Percentiles rank a stretch among this genome's conserved stretches.
These are phyloP conservation scores for Aspergillus sp. DNA, from an alignment of 2,329 filamentous ascomycete genomes.

Conservation along the genomic window DNA sequence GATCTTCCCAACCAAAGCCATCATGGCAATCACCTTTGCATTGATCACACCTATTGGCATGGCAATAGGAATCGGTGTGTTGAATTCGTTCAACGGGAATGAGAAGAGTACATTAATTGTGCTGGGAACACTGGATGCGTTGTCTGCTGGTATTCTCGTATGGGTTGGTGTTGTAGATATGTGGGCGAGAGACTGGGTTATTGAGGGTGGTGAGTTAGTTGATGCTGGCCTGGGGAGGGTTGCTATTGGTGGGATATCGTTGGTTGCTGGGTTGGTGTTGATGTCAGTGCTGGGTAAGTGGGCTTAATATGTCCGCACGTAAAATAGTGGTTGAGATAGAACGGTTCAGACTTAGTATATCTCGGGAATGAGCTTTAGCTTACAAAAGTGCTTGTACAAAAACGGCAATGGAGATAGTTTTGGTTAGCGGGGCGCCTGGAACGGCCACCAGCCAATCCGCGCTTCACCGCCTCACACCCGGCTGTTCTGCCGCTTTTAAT, in stretches of 20 bases:
- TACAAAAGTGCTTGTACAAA: too few relatives aligned
- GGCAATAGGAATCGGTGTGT: conserved; percentile 69
- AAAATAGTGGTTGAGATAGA: too few relatives aligned
- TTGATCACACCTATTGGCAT: conserved; percentile 71
- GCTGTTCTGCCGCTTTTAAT: too few relatives aligned
- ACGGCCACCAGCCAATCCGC: too few relatives aligned
- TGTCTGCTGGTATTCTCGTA: conserved; percentile 68
- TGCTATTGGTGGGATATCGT: conserved; percentile 43
- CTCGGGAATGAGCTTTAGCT: too few relatives aligned
- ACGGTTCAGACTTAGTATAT: too few relatives aligned
- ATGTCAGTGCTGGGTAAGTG: conserved; percentile 73
- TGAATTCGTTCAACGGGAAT: conserved; percentile 67
- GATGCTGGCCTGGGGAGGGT: conserved; percentile 47
- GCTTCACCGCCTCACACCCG: too few relatives aligned
- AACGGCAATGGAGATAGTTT: too few relatives aligned
- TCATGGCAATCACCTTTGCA: conserved; percentile 59
- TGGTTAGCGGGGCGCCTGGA: too few relatives aligned
- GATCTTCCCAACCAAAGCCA: conserved; percentile 39
- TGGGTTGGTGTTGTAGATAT: conserved; percentile 77
- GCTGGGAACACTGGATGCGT: conserved; percentile 65
- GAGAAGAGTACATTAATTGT: conserved; percentile 61
- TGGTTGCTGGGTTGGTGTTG: conserved; percentile 57
- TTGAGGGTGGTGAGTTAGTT: conserved; percentile 51
- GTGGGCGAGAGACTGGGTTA: conserved; percentile 69
- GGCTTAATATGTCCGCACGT: conserved; percentile 43